phyloP scores from a whole-genome alignment of 163 green algal genomes.

The Botryococcus braunii region DNA sequence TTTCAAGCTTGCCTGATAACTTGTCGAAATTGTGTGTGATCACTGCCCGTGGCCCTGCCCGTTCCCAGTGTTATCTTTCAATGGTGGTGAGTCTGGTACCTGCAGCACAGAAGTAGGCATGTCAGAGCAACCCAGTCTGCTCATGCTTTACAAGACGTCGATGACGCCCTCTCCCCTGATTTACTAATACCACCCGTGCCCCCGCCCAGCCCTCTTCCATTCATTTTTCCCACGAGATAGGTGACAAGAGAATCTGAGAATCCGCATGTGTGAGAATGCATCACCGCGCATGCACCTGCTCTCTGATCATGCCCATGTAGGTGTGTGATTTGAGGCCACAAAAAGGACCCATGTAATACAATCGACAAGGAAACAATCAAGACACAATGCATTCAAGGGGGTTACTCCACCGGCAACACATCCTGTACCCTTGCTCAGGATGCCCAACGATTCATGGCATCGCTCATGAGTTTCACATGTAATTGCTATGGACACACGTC shows the following conservation, averaged over 20 bases:
- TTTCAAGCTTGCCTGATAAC: no score
- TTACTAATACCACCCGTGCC: background rate
- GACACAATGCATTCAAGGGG: no score
- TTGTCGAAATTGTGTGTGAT: no score
- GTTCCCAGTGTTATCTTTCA: slow-evolving; percentile 15
- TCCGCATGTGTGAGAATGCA: no score
- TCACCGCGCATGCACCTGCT: no score
- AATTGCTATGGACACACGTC: background rate
- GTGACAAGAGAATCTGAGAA: background rate
- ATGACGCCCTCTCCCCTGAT: background rate
- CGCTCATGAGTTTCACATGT: background rate
- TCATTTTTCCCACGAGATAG: background rate
- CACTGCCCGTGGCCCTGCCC: slow-evolving; percentile 1
- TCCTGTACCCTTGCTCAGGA: no score
- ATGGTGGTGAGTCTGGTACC: slow-evolving; percentile 16
- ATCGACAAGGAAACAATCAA: no score
- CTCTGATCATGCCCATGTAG: no score
- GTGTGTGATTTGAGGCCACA: no score
- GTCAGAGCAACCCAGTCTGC: background rate
- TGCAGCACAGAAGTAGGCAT: background rate
- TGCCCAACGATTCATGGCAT: background rate
- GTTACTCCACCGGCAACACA: no score
- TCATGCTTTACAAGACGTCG: no score
- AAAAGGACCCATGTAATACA: no score
- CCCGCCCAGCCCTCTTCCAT: background rate